phyloP scores from a whole-genome alignment of 805 yeast genomes.

The Kodamaea sagamina region DNA sequence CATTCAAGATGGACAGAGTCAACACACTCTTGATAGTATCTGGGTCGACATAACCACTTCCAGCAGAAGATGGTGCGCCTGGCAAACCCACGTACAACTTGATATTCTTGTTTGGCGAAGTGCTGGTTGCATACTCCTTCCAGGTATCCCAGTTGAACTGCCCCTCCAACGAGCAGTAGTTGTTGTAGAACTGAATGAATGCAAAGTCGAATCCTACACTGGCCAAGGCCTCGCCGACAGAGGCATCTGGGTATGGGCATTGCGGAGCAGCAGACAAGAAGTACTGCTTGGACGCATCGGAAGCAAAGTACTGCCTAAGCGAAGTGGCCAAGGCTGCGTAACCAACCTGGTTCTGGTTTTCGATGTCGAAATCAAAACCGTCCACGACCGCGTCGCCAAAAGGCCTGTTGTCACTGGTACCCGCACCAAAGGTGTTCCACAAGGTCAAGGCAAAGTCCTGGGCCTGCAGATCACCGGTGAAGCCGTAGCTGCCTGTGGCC shows the following conservation, averaged over 20 bases:
- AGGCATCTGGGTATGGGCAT: constrained; percentile 80
- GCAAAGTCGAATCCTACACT: constrained; percentile 73
- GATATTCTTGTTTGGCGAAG: constrained; percentile 67
- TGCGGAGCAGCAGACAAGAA: constrained; percentile 91
- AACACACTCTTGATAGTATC: constrained; percentile 20
- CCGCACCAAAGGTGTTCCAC: constrained; percentile 29
- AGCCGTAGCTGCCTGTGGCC: constrained; percentile 41
- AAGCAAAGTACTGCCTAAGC: constrained; percentile 19
- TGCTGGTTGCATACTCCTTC: constrained; percentile 58
- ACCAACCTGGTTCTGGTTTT: constrained; percentile 62
- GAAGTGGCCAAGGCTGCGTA: constrained; percentile 56
- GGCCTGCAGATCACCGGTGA: constrained; percentile 33
- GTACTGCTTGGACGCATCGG: constrained; percentile 51
- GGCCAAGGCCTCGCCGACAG: constrained; percentile 31
- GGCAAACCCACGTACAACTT: constrained; percentile 78
- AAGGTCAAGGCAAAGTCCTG: constrained; percentile 29
- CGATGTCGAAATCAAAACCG: constrained; percentile 81
- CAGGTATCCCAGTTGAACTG: constrained; percentile 69
- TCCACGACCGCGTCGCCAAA: constrained; percentile 78
- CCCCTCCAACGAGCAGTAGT: constrained; percentile 58
- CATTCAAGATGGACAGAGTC: constrained; percentile 18
- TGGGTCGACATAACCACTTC: constrained; percentile 50
- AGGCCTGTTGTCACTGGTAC: constrained; percentile 39
- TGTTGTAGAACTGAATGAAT: constrained; percentile 88
- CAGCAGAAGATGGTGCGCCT: constrained; percentile 48